Evolutionary conservation across 1,139 yeast species (phyloP).

Genomic region (Saccharomyces pastorianus): DNA sequence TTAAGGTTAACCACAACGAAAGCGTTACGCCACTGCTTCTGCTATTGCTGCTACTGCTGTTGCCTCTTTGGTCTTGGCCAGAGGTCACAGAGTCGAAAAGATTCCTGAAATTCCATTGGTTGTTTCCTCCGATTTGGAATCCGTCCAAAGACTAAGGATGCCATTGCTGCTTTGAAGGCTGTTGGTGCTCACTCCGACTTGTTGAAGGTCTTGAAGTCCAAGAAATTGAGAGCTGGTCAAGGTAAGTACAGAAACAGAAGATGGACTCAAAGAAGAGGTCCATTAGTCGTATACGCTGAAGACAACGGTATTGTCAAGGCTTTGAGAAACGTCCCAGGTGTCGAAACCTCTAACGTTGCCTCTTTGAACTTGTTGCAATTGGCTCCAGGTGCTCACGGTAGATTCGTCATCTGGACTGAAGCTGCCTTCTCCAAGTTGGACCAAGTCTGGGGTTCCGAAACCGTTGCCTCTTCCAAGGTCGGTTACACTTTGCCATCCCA

Average conservation of each 20-base stretch:
- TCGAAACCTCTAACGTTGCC: slow-evolving; percentile 89
- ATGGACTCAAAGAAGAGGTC: slow-evolving; percentile 99
- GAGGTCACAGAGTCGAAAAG: slow-evolving; percentile 99
- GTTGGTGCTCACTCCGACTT: slow-evolving; percentile 98
- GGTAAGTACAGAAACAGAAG: slow-evolving; percentile 99
- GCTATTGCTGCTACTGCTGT: slow-evolving; percentile 99
- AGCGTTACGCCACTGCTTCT: slow-evolving; percentile 99
- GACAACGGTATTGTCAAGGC: slow-evolving; percentile 98
- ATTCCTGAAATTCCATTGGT: slow-evolving; percentile 98
- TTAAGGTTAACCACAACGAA: slow-evolving; percentile 99
- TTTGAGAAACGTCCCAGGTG: slow-evolving; percentile 99
- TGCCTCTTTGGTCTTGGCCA: slow-evolving; percentile 95
- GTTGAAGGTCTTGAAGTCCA: slow-evolving; percentile 95
- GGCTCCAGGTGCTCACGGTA: slow-evolving; percentile 99
- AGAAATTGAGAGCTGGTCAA: slow-evolving; percentile 99
- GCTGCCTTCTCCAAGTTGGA: slow-evolving; percentile 95
- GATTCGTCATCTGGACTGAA: slow-evolving; percentile 99
- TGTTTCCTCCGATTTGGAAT: slow-evolving; percentile 88
- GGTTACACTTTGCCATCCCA: slow-evolving; percentile 89
- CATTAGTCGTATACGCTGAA: slow-evolving; percentile 95
- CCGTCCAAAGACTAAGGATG: slow-evolving; percentile 96
- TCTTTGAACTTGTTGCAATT: slow-evolving; percentile 94
- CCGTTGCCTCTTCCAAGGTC: slow-evolving; percentile 77
- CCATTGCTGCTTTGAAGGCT: slow-evolving; percentile 96
- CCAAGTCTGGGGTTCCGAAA: slow-evolving; percentile 93